Conservation (phyloP, 352 stramenopile species). For the Phytophthora sp. region DNA sequence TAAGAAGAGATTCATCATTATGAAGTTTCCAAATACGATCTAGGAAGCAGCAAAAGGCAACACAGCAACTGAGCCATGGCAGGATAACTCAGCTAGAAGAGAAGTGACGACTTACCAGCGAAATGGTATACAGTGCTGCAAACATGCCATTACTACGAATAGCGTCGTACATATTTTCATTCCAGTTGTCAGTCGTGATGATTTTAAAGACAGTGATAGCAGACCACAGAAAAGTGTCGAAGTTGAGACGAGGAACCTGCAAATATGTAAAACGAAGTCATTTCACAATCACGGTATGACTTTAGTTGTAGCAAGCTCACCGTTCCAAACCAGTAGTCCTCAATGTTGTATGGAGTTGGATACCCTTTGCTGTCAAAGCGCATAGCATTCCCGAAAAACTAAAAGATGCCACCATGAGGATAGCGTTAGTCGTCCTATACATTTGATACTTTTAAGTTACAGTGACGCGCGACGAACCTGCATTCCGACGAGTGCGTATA, state of each 20-base stretch:
- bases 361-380: slow-evolving; percentile 88
- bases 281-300: slow-evolving; percentile 41
- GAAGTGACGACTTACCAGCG: slow-evolving; percentile 46
- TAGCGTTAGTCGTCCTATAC: background rate
- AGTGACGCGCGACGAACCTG: slow-evolving; percentile 52
- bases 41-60: too few species aligned
- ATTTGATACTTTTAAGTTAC: background rate
- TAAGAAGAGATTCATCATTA: slow-evolving; percentile 95
- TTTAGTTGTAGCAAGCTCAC: slow-evolving; percentile 28
- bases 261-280: too few species aligned
- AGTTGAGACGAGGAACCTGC: slow-evolving; percentile 79
- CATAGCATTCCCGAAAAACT: slow-evolving; percentile 94
- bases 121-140: slow-evolving; percentile 84
- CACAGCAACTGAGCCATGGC: too few species aligned
- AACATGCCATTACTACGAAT: slow-evolving; percentile 75
- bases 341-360: slow-evolving; percentile 40
- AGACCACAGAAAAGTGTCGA: slow-evolving; percentile 85
- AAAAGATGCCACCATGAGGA: background rate
- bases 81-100: background rate
- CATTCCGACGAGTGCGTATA: slow-evolving; percentile 91
- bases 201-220: slow-evolving; percentile 92
- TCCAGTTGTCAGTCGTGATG: slow-evolving; percentile 95
- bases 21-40: slow-evolving; percentile 91
- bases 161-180: slow-evolving; percentile 93
- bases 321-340: slow-evolving; percentile 67